Evolutionary conservation across 352 stramenopile species (phyloP).

Genomic region (Phytopythium delawarense): DNA sequence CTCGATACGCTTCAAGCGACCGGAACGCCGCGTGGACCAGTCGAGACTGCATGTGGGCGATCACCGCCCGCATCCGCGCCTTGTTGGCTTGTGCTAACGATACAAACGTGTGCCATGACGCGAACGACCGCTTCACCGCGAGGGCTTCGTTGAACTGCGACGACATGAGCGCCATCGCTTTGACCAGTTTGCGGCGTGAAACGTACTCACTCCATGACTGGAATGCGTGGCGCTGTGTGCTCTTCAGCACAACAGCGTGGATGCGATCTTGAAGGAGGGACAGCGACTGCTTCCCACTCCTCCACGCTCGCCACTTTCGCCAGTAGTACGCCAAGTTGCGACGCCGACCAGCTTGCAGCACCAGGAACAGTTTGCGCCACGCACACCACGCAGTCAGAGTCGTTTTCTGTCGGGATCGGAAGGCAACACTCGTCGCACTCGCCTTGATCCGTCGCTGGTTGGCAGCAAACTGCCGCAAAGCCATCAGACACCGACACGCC

Average conservation of each 20-base stretch:
- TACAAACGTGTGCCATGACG: conserved; percentile 18
- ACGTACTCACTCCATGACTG: conserved; percentile 27
- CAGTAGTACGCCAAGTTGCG: conserved; percentile 21
- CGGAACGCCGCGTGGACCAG: conserved; percentile 19
- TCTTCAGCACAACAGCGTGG: conserved; percentile 12
- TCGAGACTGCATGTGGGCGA: conserved; percentile 24
- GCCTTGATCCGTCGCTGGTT: not conserved
- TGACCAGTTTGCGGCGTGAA: conserved; percentile 21
- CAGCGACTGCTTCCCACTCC: conserved; percentile 10
- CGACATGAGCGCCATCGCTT: conserved; percentile 25
- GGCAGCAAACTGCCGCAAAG: not conserved
- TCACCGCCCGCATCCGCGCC: conserved; percentile 15
- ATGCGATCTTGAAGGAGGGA: conserved; percentile 20
- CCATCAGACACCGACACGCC: conserved; percentile 30
- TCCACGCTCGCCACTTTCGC: conserved; percentile 16
- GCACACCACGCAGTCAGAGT: conserved; percentile 24
- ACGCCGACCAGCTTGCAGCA: conserved; percentile 14
- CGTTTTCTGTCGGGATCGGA: not conserved
- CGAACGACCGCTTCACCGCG: conserved; percentile 14
- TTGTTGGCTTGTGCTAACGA: conserved; percentile 9
- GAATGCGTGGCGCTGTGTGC: conserved; percentile 14
- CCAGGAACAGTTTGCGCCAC: conserved; percentile 37
- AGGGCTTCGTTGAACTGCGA: conserved; percentile 17
- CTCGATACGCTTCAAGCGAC: conserved; percentile 6
- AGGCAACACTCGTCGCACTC: not conserved